Conservation (phyloP, 805 yeast species). For the Pichia rugopelliculosa region DNA sequence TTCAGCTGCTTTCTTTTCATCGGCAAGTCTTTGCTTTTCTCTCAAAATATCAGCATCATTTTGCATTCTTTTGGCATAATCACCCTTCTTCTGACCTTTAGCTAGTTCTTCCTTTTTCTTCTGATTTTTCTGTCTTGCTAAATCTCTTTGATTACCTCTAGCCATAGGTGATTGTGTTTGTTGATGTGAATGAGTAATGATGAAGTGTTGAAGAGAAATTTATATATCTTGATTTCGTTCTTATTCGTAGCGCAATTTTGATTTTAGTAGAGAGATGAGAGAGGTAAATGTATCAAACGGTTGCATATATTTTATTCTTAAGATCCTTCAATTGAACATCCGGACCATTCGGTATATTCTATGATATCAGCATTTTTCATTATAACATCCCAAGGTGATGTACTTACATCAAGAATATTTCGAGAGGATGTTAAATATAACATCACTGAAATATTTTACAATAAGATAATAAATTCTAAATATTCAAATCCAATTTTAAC, state of each 20-base stretch:
- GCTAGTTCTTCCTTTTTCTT: conserved; percentile 68
- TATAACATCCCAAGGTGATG: conserved; percentile 75
- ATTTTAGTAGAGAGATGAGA: too few relatives aligned
- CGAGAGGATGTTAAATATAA: conserved; percentile 71
- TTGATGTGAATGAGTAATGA: not conserved
- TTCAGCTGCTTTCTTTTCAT: conserved; percentile 32
- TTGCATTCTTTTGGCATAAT: conserved; percentile 79
- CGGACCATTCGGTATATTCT: not conserved
- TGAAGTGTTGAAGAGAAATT: too few relatives aligned
- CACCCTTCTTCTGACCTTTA: conserved; percentile 69
- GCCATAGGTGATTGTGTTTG: conserved; percentile 47
- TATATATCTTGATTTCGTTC: too few relatives aligned
- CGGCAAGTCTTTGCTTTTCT: conserved; percentile 78
- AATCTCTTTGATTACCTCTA: conserved; percentile 94
- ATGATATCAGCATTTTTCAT: conserved; percentile 85
- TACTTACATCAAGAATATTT: conserved; percentile 65
- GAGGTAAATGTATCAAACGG: too few relatives aligned
- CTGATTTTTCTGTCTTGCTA: conserved; percentile 80
- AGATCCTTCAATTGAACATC: too few relatives aligned
- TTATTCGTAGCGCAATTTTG: too few relatives aligned
- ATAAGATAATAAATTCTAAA: conserved; percentile 68
- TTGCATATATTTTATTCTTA: too few relatives aligned
- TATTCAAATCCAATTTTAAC: conserved; percentile 66
- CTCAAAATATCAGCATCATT: conserved; percentile 86
- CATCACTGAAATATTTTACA: conserved; percentile 82